Percentiles rank a stretch among this genome's conserved stretches.
These are phyloP conservation scores for Tulasnella sp. DNA, from an alignment of 768 basidiomycete species.

Conservation along the genomic window DNA sequence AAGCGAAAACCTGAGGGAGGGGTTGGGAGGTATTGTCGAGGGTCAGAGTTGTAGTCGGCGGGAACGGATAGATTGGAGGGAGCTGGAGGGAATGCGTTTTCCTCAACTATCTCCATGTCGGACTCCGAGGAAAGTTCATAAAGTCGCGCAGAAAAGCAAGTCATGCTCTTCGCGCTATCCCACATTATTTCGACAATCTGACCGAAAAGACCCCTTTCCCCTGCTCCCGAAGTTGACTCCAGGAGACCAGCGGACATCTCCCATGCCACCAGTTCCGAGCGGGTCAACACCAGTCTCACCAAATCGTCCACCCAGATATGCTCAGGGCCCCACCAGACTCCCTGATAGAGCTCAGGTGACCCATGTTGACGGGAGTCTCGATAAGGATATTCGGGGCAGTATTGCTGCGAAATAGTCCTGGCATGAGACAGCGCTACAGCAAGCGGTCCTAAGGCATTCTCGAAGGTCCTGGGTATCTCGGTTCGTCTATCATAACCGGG, in stretches of 20 bases:
- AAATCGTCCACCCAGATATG: slow-evolving; percentile 32
- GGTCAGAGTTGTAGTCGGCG: slow-evolving; percentile 1
- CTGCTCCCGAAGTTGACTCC: neutral
- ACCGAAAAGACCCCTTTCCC: slow-evolving; percentile 11
- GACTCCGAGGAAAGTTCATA: slow-evolving; percentile 20
- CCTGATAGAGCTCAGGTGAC: slow-evolving; percentile 20
- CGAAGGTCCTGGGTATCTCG: slow-evolving; percentile 27
- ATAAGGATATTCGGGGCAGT: slow-evolving; percentile 13
- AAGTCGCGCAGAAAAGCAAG: slow-evolving; percentile 22
- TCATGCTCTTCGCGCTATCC: slow-evolving; percentile 4
- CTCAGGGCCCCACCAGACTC: slow-evolving; percentile 32
- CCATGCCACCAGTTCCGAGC: slow-evolving; percentile 10
- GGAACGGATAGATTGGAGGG: slow-evolving; percentile 3
- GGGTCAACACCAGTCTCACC: slow-evolving; percentile 25
- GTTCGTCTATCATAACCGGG: neutral
- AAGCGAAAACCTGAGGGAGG: slow-evolving; percentile 37
- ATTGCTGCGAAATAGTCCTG: slow-evolving; percentile 1
- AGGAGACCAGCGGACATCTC: neutral
- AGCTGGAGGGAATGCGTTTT: neutral
- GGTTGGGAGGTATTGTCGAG: slow-evolving; percentile 29
- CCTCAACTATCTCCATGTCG: slow-evolving; percentile 6
- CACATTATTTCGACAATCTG: slow-evolving; percentile 19
- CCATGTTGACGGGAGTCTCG: neutral
- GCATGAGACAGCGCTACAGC: slow-evolving; percentile 9
- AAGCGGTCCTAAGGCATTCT: slow-evolving; percentile 29